Evolutionary conservation across 2,329 filamentous ascomycete genomes (phyloP).

Genomic region (Alternaria gaisen): DNA sequence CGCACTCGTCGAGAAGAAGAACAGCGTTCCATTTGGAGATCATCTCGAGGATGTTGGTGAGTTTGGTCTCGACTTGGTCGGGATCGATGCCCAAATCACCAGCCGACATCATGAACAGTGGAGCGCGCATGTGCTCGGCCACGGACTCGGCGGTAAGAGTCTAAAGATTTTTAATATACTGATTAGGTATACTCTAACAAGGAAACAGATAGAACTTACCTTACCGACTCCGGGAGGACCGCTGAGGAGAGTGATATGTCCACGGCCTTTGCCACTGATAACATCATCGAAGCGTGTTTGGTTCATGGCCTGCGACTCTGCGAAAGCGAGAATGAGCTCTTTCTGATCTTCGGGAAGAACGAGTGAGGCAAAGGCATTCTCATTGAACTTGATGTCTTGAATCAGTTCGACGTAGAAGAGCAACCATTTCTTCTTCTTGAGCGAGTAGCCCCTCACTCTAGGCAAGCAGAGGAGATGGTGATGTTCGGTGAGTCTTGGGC

Average conservation of each 20-base stretch:
- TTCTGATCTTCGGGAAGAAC: slow-evolving; percentile 73
- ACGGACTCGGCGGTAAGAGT: slow-evolving; percentile 87
- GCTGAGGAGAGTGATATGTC: slow-evolving; percentile 80
- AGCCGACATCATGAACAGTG: slow-evolving; percentile 81
- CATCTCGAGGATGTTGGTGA: slow-evolving; percentile 60
- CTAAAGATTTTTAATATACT: slow-evolving; percentile 17
- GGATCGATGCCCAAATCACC: slow-evolving; percentile 65
- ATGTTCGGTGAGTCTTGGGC: slow-evolving; percentile 74
- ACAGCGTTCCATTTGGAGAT: slow-evolving; percentile 61
- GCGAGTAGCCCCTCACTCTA: slow-evolving; percentile 83
- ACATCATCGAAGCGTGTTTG: slow-evolving; percentile 76
- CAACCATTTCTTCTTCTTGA: slow-evolving; percentile 88
- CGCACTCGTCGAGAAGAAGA: slow-evolving; percentile 67
- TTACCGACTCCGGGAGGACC: slow-evolving; percentile 88
- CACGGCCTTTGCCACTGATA: slow-evolving; percentile 78
- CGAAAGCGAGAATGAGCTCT: slow-evolving; percentile 76
- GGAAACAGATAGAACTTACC: not conserved
- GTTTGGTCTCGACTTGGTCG: slow-evolving; percentile 54
- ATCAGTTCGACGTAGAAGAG: slow-evolving; percentile 82
- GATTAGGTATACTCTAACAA: not conserved
- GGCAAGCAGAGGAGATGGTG: slow-evolving; percentile 83
- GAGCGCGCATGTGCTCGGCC: slow-evolving; percentile 81
- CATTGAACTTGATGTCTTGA: slow-evolving; percentile 82
- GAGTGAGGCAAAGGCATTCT: slow-evolving; percentile 79
- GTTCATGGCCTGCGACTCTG: slow-evolving; percentile 82